A percentile compares a stretch with the other conserved stretches of the same genome.
Conservation (phyloP, 805 yeast genomes). For the Metschnikowia drakensbergensis region DNA sequence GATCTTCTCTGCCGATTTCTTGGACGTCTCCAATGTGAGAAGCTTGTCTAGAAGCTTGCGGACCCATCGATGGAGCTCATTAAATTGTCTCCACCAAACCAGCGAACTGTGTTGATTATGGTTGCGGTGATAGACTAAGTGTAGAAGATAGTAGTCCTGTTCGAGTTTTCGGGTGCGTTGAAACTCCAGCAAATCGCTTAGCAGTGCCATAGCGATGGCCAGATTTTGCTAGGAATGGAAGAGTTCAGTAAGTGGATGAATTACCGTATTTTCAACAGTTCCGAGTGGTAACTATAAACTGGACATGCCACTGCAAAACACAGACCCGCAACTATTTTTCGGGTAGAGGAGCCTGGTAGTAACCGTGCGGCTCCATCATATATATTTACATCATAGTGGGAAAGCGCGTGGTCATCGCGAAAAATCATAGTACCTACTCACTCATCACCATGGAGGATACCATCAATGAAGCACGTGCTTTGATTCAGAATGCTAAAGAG, state of each 20-base stretch:
- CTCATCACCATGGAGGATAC: slow-evolving; percentile 13
- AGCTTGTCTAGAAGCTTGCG: slow-evolving; percentile 36
- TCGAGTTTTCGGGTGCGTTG: slow-evolving; percentile 7
- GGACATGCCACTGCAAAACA: background rate
- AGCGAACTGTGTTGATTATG: slow-evolving; percentile 71
- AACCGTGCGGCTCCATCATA: background rate
- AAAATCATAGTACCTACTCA: slow-evolving; percentile 1
- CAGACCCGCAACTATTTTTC: background rate
- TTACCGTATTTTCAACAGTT: too few species aligned
- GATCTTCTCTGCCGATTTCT: slow-evolving; percentile 11
- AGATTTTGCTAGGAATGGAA: background rate
- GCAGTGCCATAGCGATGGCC: background rate
- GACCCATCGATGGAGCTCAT: slow-evolving; percentile 56
- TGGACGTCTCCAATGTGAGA: slow-evolving; percentile 20
- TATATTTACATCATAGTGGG: background rate
- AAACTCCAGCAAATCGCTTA: background rate
- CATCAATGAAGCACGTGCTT: slow-evolving; percentile 39
- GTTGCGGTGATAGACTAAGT: slow-evolving; percentile 65
- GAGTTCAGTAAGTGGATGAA: background rate
- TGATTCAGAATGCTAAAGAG: slow-evolving; percentile 47
- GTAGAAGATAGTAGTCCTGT: slow-evolving; percentile 57
- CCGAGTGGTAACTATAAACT: background rate
- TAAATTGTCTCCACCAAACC: slow-evolving; percentile 72
- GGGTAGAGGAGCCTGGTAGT: background rate
- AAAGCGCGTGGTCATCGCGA: slow-evolving; percentile 13